Conservation (phyloP, 192 early-diverging fungal species). For the Coemansia sp. region DNA sequence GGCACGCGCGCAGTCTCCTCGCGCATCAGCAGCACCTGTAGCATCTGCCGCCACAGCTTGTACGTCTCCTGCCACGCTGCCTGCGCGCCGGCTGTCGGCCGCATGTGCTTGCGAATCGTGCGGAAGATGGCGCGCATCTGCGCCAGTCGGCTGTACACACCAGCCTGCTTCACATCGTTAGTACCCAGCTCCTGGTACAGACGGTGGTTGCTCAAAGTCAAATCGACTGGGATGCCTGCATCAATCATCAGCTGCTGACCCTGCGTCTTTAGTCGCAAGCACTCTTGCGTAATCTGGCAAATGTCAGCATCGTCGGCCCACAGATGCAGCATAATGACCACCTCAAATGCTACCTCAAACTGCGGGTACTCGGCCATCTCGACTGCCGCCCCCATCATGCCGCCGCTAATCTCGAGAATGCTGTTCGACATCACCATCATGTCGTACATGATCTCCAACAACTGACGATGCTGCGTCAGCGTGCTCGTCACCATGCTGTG, state of each 20-base stretch:
- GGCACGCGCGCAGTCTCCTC: slow-evolving; percentile 47
- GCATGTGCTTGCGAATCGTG: slow-evolving; percentile 55
- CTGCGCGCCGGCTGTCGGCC: slow-evolving; percentile 50
- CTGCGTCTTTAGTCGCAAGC: slow-evolving; percentile 41
- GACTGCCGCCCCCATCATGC: slow-evolving; percentile 58
- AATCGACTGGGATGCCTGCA: slow-evolving; percentile 62
- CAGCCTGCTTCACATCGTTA: slow-evolving; percentile 73
- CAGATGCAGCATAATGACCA: slow-evolving; percentile 67
- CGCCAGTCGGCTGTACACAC: slow-evolving; percentile 48
- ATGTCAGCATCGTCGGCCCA: slow-evolving; percentile 62
- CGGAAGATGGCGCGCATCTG: slow-evolving; percentile 55
- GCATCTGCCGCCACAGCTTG: slow-evolving; percentile 58
- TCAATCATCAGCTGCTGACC: slow-evolving; percentile 58
- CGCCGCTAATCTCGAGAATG: slow-evolving; percentile 71
- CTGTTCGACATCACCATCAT: slow-evolving; percentile 71
- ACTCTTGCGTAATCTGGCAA: slow-evolving; percentile 44
- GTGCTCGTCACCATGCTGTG: slow-evolving; percentile 57
- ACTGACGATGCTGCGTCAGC: slow-evolving; percentile 51
- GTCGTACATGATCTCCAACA: slow-evolving; percentile 54
- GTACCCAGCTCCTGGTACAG: slow-evolving; percentile 83
- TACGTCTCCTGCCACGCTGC: slow-evolving; percentile 56
- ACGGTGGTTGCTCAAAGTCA: slow-evolving; percentile 81
- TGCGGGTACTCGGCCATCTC: slow-evolving; percentile 56
- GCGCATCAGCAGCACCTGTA: slow-evolving; percentile 53
- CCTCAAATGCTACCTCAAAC: slow-evolving; percentile 61